Percentiles rank a stretch among this genome's conserved stretches.
Evolutionary conservation across 805 yeast species (phyloP).

Genomic region (Cyberlindnera mississippiensis): DNA sequence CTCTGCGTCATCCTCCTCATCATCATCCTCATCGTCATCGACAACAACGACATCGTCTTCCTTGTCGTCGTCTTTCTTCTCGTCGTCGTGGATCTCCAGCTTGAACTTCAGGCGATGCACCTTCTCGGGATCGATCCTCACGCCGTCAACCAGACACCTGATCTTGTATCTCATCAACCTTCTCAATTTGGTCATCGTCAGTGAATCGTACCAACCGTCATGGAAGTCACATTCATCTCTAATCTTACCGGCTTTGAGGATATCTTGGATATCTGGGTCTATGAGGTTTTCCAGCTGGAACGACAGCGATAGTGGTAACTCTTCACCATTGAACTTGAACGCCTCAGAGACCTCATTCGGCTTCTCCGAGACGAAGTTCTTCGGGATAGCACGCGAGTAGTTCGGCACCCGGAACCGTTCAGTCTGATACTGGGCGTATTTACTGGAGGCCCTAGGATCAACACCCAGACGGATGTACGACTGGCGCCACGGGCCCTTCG

Average conservation of each 20-base stretch:
- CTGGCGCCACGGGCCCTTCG: conserved; percentile 94
- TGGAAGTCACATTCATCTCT: conserved; percentile 47
- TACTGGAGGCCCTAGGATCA: conserved; percentile 59
- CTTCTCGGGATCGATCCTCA: conserved; percentile 37
- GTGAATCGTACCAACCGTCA: conserved; percentile 77
- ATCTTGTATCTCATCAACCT: conserved; percentile 70
- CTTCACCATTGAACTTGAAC: conserved; percentile 68
- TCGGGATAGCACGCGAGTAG: conserved; percentile 30
- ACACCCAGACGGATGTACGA: conserved; percentile 75
- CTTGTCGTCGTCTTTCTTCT: conserved; percentile 29
- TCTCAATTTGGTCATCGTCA: conserved; percentile 61
- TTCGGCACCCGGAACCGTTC: conserved; percentile 59
- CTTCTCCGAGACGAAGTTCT: conserved; percentile 30
- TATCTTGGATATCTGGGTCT: conserved; percentile 53
- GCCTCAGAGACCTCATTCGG: conserved; percentile 38
- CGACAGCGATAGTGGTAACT: conserved; percentile 63
- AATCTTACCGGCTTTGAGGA: conserved; percentile 39
- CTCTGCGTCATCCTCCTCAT: conserved; percentile 30
- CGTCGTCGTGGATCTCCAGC: conserved; percentile 20
- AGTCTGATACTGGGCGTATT: conserved; percentile 68
- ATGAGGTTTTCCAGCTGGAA: conserved; percentile 77
- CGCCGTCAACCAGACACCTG: conserved; percentile 47
- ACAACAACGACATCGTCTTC: conserved; percentile 28
- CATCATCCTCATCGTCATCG: conserved; percentile 33
- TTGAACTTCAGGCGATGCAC: conserved; percentile 39